phyloP scores from a whole-genome alignment of 495 filamentous ascomycete genomes.

The Hypoxylon subgilvum region DNA sequence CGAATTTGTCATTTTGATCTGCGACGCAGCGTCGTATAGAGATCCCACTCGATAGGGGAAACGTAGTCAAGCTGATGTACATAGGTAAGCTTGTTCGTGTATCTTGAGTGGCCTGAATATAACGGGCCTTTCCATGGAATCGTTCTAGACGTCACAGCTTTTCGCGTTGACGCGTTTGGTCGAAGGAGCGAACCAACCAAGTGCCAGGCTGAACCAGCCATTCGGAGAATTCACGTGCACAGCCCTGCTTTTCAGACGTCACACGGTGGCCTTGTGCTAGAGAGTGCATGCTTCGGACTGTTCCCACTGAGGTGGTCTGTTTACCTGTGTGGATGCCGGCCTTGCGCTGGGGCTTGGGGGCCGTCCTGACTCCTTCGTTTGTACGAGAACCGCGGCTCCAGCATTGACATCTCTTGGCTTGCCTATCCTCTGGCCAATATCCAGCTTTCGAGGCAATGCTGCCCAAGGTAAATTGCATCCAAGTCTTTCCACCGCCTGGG shows the following conservation, averaged over 20 bases:
- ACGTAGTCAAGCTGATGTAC: conserved; percentile 4
- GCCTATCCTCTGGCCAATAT: background rate
- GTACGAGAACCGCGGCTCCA: background rate
- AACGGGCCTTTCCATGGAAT: background rate
- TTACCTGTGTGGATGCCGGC: background rate
- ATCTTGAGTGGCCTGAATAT: background rate
- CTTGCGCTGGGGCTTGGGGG: conserved; percentile 5
- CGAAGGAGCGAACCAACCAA: background rate
- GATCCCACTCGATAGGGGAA: background rate
- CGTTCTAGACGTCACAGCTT: background rate
- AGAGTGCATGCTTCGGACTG: background rate
- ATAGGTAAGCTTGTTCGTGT: background rate
- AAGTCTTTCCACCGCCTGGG: background rate
- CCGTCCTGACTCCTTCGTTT: conserved; percentile 2
- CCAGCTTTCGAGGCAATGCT: background rate
- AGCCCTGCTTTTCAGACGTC: background rate
- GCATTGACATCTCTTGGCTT: too few species aligned
- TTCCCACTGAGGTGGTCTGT: background rate
- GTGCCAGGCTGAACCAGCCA: conserved; percentile 7
- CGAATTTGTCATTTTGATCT: background rate
- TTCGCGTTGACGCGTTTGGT: background rate
- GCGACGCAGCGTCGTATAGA: background rate
- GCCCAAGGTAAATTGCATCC: background rate
- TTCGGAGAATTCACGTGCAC: conserved; percentile 13
- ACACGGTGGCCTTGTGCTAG: background rate